These are phyloP conservation scores for Dendrobium huoshanense DNA, from an alignment of 106 monocot genomes.

Conservation along the genomic window DNA sequence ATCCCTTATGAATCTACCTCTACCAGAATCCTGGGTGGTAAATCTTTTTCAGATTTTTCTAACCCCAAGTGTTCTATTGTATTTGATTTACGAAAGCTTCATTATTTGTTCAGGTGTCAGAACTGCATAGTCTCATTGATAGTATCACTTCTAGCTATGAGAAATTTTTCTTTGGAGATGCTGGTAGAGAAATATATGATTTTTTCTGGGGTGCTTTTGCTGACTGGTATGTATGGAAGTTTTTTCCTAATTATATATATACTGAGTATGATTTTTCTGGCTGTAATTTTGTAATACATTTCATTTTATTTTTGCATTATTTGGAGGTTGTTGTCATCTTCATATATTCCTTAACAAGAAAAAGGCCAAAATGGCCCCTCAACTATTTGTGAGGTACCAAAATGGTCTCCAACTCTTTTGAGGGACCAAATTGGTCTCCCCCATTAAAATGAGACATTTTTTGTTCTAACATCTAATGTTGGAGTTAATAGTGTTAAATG, in stretches of 20 bases:
- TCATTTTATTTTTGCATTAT: background rate
- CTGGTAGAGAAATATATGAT: conserved; percentile 94
- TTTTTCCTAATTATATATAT: background rate
- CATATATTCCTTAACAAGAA: background rate
- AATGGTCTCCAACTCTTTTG: too few relatives aligned
- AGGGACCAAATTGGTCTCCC: too few relatives aligned
- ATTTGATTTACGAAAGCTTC: conserved; percentile 9
- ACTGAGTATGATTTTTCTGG: too few relatives aligned
- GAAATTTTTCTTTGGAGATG: conserved; percentile 94
- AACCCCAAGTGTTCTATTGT: background rate
- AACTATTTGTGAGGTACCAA: too few relatives aligned
- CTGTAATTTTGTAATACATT: background rate
- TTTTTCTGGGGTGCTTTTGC: conserved; percentile 99
- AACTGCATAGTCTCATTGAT: conserved; percentile 95
- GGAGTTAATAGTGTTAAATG: too few relatives aligned
- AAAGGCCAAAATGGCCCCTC: too few relatives aligned
- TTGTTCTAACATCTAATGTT: too few relatives aligned
- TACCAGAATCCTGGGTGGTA: conserved; percentile 98
- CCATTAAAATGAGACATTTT: too few relatives aligned
- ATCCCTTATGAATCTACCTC: conserved; percentile 50
- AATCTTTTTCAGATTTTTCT: conserved; percentile 10
- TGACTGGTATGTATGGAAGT: conserved; percentile 56
- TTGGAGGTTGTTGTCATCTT: background rate
- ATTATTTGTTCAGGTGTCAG: conserved; percentile 53
- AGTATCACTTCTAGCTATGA: conserved; percentile 80